Percentiles rank a stretch among this genome's conserved stretches.
Conservation (phyloP, 2,329 filamentous ascomycete genomes). For the Clarireedia monteithiana region DNA sequence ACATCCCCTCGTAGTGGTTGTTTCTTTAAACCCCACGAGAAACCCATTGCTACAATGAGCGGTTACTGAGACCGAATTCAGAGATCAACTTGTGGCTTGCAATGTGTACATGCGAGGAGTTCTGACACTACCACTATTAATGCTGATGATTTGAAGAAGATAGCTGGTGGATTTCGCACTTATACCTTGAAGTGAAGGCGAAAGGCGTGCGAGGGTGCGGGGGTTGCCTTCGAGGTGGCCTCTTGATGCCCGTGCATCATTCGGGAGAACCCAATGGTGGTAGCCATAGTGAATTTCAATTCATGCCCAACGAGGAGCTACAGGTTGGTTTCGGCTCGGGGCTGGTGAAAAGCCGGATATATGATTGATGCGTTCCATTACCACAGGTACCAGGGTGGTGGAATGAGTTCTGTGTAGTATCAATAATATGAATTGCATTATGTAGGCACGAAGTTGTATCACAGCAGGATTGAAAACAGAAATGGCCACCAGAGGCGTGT, state of each 20-base stretch:
- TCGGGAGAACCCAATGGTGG: background rate
- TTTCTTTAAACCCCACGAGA: background rate
- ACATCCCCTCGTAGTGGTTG: background rate
- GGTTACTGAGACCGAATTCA: background rate
- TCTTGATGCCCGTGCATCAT: background rate
- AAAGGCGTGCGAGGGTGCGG: background rate
- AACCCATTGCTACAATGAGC: background rate
- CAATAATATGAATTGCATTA: no score
- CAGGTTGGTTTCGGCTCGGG: background rate
- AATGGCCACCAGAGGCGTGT: no score
- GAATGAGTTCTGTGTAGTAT: no score
- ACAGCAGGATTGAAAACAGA: no score
- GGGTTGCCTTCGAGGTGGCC: background rate
- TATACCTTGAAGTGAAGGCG: background rate
- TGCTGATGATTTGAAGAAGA: background rate
- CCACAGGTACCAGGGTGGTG: no score
- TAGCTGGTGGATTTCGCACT: background rate
- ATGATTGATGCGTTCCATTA: no score
- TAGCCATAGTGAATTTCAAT: background rate
- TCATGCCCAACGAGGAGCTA: background rate
- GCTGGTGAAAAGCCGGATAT: background rate
- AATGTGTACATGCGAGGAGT: background rate
- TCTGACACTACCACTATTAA: background rate
- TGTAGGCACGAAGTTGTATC: no score
- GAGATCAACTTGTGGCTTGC: background rate